Evolutionary conservation across 2,329 filamentous ascomycete genomes (phyloP).

Genomic region (Hymenoscyphus albidus): DNA sequence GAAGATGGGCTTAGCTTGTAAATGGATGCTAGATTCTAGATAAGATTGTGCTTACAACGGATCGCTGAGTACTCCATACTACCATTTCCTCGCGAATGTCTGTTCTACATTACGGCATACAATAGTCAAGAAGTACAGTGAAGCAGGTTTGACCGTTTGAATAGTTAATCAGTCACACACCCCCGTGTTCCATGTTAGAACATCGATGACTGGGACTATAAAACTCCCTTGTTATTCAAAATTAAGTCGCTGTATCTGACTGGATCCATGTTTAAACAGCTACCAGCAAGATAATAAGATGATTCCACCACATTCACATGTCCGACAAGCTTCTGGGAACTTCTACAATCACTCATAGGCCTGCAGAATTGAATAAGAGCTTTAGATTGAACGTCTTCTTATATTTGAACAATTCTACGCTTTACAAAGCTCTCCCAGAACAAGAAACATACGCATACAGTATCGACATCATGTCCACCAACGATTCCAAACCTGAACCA

Average conservation of each 20-base stretch:
- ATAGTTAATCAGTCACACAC: not conserved
- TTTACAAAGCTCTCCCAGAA: rapidly evolving
- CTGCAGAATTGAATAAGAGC: not conserved
- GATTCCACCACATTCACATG: not conserved
- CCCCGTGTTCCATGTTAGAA: not conserved
- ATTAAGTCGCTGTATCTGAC: not conserved
- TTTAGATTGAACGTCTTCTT: no score
- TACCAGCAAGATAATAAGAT: not conserved
- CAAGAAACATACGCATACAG: not conserved
- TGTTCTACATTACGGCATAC: no score
- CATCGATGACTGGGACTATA: not conserved
- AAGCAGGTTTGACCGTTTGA: not conserved
- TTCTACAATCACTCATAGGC: not conserved
- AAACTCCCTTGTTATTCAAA: not conserved
- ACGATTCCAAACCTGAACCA: not conserved
- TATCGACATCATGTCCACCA: not conserved
- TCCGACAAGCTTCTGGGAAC: not conserved
- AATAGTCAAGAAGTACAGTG: no score
- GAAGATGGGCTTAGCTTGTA: not conserved
- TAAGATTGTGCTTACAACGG: not conserved
- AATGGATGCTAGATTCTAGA: not conserved
- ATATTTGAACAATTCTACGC: no score
- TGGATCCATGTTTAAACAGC: not conserved
- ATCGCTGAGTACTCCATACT: not conserved
- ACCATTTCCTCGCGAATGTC: no score